phyloP scores from a whole-genome alignment of 345 rosid species.

The Populus euphratica region DNA sequence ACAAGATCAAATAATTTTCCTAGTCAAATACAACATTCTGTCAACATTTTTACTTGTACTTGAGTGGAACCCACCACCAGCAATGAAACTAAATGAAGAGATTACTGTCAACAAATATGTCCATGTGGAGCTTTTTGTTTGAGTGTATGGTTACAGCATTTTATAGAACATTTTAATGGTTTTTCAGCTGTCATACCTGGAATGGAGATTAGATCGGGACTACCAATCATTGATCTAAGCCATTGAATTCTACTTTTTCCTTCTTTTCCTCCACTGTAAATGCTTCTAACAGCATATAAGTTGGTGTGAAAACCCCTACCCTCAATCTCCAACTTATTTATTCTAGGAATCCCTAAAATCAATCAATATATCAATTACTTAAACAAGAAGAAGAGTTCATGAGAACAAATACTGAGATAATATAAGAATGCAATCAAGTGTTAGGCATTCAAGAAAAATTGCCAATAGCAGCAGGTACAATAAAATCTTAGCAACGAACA shows the following conservation, averaged over 20 bases:
- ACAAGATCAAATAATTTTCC: conserved; percentile 29
- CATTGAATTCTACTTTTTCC: conserved; percentile 95
- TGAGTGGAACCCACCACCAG: neutral
- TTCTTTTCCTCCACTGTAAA: conserved; percentile 93
- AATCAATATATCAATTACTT: neutral
- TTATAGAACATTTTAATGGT: neutral
- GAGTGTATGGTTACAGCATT: neutral
- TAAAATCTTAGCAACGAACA: neutral
- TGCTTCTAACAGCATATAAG: conserved; percentile 75
- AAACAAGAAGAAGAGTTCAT: neutral
- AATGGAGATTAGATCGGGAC: conserved; percentile 94
- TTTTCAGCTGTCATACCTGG: conserved; percentile 47
- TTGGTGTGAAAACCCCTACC: conserved; percentile 93
- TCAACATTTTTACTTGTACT: neutral
- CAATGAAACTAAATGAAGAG: neutral
- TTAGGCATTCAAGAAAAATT: conserved; percentile 4
- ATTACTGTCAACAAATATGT: neutral
- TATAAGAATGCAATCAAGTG: neutral
- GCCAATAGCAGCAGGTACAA: neutral
- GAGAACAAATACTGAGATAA: neutral
- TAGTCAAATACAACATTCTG: neutral
- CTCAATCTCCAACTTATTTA: conserved; percentile 89
- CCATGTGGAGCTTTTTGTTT: neutral
- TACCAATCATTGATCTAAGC: conserved; percentile 96
- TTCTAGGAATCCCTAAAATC: conserved; percentile 69